phyloP scores from a whole-genome alignment of 129 eudicot genomes.

The Oenanthe sinensis region DNA sequence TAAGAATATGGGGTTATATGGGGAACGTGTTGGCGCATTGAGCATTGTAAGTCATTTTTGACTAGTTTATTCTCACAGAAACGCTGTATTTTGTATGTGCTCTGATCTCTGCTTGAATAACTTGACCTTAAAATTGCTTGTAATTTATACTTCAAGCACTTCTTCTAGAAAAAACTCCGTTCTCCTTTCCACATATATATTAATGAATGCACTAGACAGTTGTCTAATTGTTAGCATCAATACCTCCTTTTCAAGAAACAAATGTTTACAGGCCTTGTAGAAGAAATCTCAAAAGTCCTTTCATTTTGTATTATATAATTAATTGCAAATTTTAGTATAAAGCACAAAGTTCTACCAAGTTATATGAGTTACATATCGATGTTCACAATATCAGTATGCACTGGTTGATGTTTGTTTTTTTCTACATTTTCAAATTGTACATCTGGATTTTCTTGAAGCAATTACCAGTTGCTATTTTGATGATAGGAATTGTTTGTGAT shows the following conservation, averaged over 20 bases:
- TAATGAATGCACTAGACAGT: neutral
- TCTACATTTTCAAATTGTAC: neutral
- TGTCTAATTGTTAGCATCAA: neutral
- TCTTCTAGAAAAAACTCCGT: neutral
- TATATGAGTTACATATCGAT: neutral
- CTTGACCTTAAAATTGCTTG: neutral
- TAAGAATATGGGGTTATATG: conserved; percentile 86
- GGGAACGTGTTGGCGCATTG: conserved; percentile 94
- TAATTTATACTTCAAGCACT: neutral
- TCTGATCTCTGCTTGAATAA: neutral
- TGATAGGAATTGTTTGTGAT: neutral
- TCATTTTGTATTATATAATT: neutral
- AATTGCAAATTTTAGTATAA: neutral
- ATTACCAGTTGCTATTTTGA: neutral
- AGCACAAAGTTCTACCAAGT: neutral
- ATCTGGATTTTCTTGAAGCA: neutral
- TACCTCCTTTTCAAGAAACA: neutral
- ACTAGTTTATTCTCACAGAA: neutral
- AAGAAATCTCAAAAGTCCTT: neutral
- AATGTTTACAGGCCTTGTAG: neutral
- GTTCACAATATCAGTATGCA: neutral
- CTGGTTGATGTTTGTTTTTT: neutral
- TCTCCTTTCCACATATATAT: neutral
- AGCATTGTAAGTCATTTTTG: conserved; percentile 59
- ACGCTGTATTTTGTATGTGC: neutral